Conservation (phyloP, 352 stramenopile species). For the Phytophthora europaea region DNA sequence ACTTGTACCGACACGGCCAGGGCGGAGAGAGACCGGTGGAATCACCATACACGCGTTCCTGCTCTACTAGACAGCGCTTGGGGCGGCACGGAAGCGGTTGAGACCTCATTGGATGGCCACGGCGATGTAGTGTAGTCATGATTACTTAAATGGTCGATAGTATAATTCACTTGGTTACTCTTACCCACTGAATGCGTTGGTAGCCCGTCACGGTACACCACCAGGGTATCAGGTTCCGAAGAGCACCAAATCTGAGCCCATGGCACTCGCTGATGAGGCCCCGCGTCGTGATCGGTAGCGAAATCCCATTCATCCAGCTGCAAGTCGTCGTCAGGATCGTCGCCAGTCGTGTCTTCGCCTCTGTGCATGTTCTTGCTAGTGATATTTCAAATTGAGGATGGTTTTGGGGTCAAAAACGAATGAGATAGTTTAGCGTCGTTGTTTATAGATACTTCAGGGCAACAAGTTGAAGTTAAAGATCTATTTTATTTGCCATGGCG, state of each 20-base stretch:
- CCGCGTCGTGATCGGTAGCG: background rate
- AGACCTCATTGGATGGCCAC: too few relatives aligned
- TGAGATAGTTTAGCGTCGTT: too few relatives aligned
- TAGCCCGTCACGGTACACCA: background rate
- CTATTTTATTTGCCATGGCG: background rate
- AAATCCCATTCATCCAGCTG: conserved; percentile 3
- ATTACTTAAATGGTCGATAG: background rate
- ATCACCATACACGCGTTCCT: background rate
- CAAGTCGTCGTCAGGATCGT: background rate
- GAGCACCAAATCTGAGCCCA: conserved; percentile 1
- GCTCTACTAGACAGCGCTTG: background rate
- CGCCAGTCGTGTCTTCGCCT: background rate
- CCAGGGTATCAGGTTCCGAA: background rate
- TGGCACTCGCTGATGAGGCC: background rate
- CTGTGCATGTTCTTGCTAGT: background rate
- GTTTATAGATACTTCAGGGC: background rate
- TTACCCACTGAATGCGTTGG: background rate
- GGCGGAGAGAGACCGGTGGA: too few relatives aligned
- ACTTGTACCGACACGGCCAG: conserved; percentile 5
- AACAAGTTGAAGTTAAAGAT: background rate
- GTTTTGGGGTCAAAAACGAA: too few relatives aligned
- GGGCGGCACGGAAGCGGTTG: background rate
- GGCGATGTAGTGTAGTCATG: background rate
- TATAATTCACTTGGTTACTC: background rate
- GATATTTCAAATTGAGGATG: background rate